Conservation (phyloP, 129 eudicot genomes). For the Centrapalus pauciflorus region DNA sequence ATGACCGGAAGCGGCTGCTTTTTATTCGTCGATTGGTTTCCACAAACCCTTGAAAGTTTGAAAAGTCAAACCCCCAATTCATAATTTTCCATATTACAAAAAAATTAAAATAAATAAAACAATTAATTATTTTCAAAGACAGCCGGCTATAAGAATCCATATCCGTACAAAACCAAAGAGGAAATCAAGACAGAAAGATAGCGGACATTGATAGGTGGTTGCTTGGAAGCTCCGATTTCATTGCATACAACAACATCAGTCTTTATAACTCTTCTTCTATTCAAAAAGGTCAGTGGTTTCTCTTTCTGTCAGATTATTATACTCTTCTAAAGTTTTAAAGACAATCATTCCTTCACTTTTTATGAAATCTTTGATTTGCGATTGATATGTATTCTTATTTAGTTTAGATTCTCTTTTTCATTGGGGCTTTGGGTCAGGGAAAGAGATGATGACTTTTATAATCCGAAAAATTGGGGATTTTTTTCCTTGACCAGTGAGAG, state of each 20-base stretch:
- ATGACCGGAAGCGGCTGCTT: constrained; percentile 24
- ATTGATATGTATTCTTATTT: background rate
- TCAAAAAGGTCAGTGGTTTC: constrained; percentile 41
- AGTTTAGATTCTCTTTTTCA: background rate
- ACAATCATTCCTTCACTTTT: constrained; percentile 14
- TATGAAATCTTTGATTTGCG: background rate
- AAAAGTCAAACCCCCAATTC: constrained; percentile 25
- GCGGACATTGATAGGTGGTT: constrained; percentile 23
- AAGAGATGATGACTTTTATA: background rate
- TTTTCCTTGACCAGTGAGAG: too few relatives aligned
- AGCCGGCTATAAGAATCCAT: constrained; percentile 24
- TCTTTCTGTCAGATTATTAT: constrained; percentile 14
- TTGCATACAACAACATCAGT: constrained; percentile 6
- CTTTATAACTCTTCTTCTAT: background rate
- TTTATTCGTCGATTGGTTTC: constrained; percentile 14
- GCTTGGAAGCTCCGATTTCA: constrained; percentile 21
- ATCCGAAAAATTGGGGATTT: constrained; percentile 8
- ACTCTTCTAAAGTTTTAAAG: background rate
- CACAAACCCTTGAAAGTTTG: constrained; percentile 18
- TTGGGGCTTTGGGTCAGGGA: constrained; percentile 8
- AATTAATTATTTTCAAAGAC: constrained; percentile 25
- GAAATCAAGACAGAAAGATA: background rate
- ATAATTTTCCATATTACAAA: background rate
- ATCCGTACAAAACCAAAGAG: constrained; percentile 12
- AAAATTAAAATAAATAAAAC: constrained; percentile 1